These are phyloP conservation scores for Linanthus parryae DNA, from an alignment of 148 eudicot genomes.

Conservation along the genomic window DNA sequence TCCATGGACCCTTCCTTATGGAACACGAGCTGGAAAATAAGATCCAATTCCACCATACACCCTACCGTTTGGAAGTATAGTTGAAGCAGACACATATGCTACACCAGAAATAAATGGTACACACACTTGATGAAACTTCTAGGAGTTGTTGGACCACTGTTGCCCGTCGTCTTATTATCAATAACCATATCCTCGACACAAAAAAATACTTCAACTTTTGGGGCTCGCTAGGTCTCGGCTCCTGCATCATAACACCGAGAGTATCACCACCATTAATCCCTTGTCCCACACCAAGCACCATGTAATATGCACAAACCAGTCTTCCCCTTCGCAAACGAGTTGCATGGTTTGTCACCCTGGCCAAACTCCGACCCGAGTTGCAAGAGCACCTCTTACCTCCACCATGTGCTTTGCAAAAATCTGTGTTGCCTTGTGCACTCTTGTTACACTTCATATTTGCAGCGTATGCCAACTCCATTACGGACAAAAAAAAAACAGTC, in stretches of 20 bases:
- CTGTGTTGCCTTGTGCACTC: constrained; percentile 98
- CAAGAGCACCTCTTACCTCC: constrained; percentile 90
- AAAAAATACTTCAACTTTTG: constrained; percentile 23
- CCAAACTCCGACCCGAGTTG: constrained; percentile 63
- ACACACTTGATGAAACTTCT: constrained; percentile 14
- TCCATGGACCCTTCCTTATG: constrained; percentile 94
- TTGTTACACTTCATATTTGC: constrained; percentile 76
- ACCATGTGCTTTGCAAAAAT: constrained; percentile 98
- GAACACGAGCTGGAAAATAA: constrained; percentile 24
- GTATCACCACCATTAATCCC: constrained; percentile 92
- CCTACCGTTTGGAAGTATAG: no score
- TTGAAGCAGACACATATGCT: constrained; percentile 11
- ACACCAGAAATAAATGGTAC: constrained; percentile 19
- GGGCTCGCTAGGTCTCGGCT: constrained; percentile 19
- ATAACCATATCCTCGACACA: constrained; percentile 27
- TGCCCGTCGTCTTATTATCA: constrained; percentile 18
- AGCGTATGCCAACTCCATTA: constrained; percentile 96
- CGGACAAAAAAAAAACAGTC: constrained; percentile 87
- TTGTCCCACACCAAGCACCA: constrained; percentile 84
- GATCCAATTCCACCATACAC: no score
- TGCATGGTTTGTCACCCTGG: constrained; percentile 46
- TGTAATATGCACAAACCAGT: constrained; percentile 68
- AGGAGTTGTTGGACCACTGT: constrained; percentile 11
- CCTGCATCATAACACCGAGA: constrained; percentile 51
- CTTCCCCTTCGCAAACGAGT: constrained; percentile 79